A percentile compares a stretch with the other conserved stretches of the same genome.
These are phyloP conservation scores for Colletotrichum lentis DNA, from an alignment of 2,329 filamentous ascomycete species.

Conservation along the genomic window DNA sequence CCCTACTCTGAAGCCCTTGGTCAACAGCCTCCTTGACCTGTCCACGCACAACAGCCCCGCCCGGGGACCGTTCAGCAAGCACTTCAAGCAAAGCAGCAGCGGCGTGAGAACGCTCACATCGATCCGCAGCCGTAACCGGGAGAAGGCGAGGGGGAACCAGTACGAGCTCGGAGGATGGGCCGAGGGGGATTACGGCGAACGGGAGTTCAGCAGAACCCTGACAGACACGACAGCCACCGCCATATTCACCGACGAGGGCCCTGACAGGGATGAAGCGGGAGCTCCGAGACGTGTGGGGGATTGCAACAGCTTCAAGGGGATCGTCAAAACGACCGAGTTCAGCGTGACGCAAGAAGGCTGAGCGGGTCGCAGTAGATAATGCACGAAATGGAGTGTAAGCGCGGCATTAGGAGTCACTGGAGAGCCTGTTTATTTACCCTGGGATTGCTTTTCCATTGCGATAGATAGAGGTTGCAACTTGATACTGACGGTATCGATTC, in stretches of 20 bases:
- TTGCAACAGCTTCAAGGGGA: background rate
- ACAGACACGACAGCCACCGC: too few relatives aligned
- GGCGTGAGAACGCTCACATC: background rate
- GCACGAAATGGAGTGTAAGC: background rate
- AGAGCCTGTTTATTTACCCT: too few relatives aligned
- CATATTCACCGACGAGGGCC: background rate
- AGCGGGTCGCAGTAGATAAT: background rate
- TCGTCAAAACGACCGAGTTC: background rate
- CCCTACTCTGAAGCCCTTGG: slow-evolving; percentile 50
- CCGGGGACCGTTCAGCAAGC: background rate
- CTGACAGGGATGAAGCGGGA: background rate
- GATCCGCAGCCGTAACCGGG: background rate
- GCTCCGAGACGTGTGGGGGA: background rate
- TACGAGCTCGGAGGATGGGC: background rate
- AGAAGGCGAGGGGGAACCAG: background rate
- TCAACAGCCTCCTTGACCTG: slow-evolving; percentile 43
- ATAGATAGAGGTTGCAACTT: too few relatives aligned
- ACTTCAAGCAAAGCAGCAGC: background rate
- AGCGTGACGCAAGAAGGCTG: background rate
- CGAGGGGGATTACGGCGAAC: too few relatives aligned
- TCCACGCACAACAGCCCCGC: slow-evolving; percentile 20
- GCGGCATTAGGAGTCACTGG: too few relatives aligned
- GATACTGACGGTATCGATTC: too few relatives aligned
- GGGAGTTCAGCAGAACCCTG: too few relatives aligned
- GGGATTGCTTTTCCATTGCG: too few relatives aligned